Evolutionary conservation across 768 basidiomycete species (phyloP).

Genomic region (Termitomyces heimii): DNA sequence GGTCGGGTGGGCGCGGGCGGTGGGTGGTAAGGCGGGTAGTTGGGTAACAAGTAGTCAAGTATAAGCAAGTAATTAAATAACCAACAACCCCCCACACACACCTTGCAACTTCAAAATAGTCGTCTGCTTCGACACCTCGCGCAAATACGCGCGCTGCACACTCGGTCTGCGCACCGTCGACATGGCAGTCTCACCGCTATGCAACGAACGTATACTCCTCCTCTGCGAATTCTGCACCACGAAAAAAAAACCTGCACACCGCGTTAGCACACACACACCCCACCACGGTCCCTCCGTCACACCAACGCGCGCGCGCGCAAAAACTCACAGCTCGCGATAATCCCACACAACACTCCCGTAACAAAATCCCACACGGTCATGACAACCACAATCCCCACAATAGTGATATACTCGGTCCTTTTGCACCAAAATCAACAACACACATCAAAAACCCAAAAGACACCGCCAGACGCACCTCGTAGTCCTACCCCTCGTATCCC

Average conservation of each 20-base stretch:
- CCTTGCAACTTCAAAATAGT: conserved; percentile 86
- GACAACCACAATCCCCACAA: conserved; percentile 78
- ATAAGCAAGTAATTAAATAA: no score
- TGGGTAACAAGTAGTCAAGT: no score
- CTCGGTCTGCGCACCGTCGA: conserved; percentile 90
- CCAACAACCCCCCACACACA: no score
- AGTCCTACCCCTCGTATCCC: conserved; percentile 91
- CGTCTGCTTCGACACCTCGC: conserved; percentile 90
- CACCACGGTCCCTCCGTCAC: no score
- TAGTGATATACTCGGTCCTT: conserved; percentile 78
- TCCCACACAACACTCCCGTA: conserved; percentile 86
- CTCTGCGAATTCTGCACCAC: conserved; percentile 92
- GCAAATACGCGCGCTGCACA: conserved; percentile 82
- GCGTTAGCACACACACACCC: neutral
- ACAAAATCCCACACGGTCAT: conserved; percentile 98
- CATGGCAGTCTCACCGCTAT: conserved; percentile 78
- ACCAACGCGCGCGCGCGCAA: no score
- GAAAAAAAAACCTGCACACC: conserved; percentile 74
- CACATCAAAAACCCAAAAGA: conserved; percentile 8
- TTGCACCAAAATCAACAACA: neutral
- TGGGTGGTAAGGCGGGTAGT: no score
- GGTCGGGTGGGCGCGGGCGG: neutral
- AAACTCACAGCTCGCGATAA: conserved; percentile 79
- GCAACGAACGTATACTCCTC: conserved; percentile 75
- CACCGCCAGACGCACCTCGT: conserved; percentile 41